These are phyloP conservation scores for Phytophthora colocasiae DNA, from an alignment of 352 stramenopile genomes.

Conservation along the genomic window DNA sequence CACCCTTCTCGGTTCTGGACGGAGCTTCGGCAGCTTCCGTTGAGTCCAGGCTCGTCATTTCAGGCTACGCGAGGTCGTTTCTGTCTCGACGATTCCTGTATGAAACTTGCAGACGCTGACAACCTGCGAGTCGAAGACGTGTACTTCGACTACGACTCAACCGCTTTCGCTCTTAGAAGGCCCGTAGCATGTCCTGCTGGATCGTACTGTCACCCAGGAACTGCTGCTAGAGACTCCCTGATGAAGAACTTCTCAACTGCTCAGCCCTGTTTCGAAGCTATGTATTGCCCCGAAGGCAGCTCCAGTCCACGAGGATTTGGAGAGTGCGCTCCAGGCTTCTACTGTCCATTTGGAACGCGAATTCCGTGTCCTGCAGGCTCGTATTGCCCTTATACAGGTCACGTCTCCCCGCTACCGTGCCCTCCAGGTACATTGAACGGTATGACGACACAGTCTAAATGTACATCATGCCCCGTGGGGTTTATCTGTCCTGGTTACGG, in stretches of 20 bases:
- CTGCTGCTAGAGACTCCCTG: conserved; percentile 67
- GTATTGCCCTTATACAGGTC: conserved; percentile 90
- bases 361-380: conserved; percentile 92
- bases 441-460: conserved; percentile 92
- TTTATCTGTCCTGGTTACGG: conserved; percentile 96
- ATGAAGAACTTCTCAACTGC: conserved; percentile 92
- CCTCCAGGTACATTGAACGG: conserved; percentile 94
- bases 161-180: conserved; percentile 76
- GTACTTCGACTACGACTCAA: conserved; percentile 88
- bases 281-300: conserved; percentile 94
- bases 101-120: conserved; percentile 85
- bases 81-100: conserved; percentile 93
- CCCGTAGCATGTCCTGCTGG: conserved; percentile 89
- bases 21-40: conserved; percentile 91
- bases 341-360: conserved; percentile 91
- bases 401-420: conserved; percentile 90
- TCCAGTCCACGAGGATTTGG: conserved; percentile 82
- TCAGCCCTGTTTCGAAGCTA: conserved; percentile 89
- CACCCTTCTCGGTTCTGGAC: conserved; percentile 93
- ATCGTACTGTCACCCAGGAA: conserved; percentile 91
- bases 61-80: conserved; percentile 92
- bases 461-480: conserved; percentile 89
- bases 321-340: conserved; percentile 90
- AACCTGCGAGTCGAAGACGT: conserved; percentile 78
- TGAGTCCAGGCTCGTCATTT: conserved; percentile 71